Evolutionary conservation across 1,139 yeast genomes (phyloP), one percentile per base, ranked within the genome.

Genomic region (Sugiyamaella neomexicana): DNA sequence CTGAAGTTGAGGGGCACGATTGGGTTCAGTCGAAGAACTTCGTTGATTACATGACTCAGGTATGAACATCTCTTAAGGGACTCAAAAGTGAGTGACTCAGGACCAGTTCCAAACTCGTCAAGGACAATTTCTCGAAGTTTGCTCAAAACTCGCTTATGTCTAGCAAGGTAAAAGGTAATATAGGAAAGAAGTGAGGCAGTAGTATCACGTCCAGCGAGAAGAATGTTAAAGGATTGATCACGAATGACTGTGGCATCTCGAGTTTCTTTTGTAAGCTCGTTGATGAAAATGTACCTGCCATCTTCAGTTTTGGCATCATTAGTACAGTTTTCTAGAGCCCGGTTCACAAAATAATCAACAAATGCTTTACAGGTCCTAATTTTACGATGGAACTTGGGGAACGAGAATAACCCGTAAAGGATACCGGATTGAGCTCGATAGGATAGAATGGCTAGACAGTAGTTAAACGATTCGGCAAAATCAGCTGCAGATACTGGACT

Each of bases 151-250:
- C 66, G 65, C 9, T 79, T 80, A 59, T 77, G 72, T 55, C 77
- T 69, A 2, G 80, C 76, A 52, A 80, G 71, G 61, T 77, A 80
- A 59, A 69, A 77, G 51, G 80, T 72, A 15, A 73, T 63, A 66
- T 78, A 80, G 4, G 81, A 75, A 53, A 81, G 73, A 46, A 80
- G 69, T 2, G 80, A 79, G 1, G 85, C 84, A 20, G 85, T 81
- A 44, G 85, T 81, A 65, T 80, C 83, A 62, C 84, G 72, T 20
- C 82, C 83, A 25, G 84, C 84, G 27, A 80, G 69, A 57, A 80
- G 68, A 58, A 80, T 77, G 60, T 79, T 79, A 60, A 80, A 69
- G 45, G 78, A 71, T 65, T 80, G 83, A 62, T 80, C 82, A 52
- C 81, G 73, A 60, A 80, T 73, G 13, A 75, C 71, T 27, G 62